Base-by-base conservation (phyloP, 441 rosid species). In the Erodium trifolium region DNA sequence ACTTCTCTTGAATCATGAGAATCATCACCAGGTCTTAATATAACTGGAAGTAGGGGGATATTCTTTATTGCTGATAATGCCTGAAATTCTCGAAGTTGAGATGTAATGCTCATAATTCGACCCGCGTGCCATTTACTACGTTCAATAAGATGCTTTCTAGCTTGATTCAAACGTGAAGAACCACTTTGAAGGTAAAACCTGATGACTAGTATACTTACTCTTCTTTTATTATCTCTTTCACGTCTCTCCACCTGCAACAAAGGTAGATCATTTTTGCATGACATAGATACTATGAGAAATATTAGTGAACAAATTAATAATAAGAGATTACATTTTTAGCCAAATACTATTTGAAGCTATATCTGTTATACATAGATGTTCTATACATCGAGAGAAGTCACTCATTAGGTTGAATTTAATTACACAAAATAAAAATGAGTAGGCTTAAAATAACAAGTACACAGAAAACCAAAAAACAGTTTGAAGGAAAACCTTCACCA, bases 81-180 rank as follows among this genome's bases (percentile, higher is more conserved):
- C 78, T 92, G 99, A 85, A 95, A 92, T 80, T 95, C 99, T 71
- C 99, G 86, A 77, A 92, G 84, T 81, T 95, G 98, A 69, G 99
- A 85, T 41, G 95, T 89, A 67, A 90, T 86, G 80, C 91, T 89
- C 90, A 95, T 82, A 68, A 95, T 84, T 37, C 88, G 88, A 81
- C 91, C 82, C 68, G 95, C 95, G 84, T 89, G 95, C 99, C 99
- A 95, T 85, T 92, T 93, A 77, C 98, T 95, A 65, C 98, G 98
- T 69, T 95, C 99, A 79, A 89, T 75, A 77, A 95, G 91, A 71
- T 87, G 87, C 85, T 83, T 86, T 86, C 99, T 86, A 66, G 93
- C 99, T 88, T 84, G 96, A 82, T 95, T 88, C 70, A 92, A 75
- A 45, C 92, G 95, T 51, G 82, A 68, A 71, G 88, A 85, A 72